These are phyloP conservation scores for Drosera spatulata DNA, from an alignment of 179 eudicot species.

Conservation along the genomic window DNA sequence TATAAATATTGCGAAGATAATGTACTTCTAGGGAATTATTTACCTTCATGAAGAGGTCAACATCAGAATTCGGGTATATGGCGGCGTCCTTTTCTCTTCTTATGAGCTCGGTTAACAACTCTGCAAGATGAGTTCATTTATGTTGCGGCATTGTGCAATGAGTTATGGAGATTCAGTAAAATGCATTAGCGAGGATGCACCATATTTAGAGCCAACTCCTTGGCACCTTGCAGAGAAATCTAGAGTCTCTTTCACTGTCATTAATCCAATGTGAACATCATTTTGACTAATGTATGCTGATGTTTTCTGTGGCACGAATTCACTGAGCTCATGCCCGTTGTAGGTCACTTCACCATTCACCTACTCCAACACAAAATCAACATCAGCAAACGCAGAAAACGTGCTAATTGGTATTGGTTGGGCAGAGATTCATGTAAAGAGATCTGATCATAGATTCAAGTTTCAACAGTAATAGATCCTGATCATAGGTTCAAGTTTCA, in stretches of 20 bases:
- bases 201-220: constrained; percentile 57
- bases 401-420: not conserved
- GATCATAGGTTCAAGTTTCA: no score
- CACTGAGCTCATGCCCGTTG: constrained; percentile 46
- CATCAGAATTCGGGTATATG: constrained; percentile 33
- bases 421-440: no score
- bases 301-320: constrained; percentile 61
- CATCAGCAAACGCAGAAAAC: no score
- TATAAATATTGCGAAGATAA: no score
- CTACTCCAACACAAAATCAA: constrained; percentile 13
- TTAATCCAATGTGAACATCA: constrained; percentile 56
- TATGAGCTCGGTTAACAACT: constrained; percentile 15
- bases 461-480: not conserved
- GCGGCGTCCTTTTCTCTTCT: constrained; percentile 35
- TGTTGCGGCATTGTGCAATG: not conserved
- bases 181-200: constrained; percentile 11
- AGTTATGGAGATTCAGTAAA: not conserved
- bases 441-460: no score
- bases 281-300: constrained; percentile 66
- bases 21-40: not conserved
- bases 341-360: constrained; percentile 43
- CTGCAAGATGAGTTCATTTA: constrained; percentile 21
- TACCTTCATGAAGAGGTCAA: constrained; percentile 48
- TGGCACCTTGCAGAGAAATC: constrained; percentile 70
- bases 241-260: constrained; percentile 64